These are phyloP conservation scores for Alternaria atra DNA, from an alignment of 2,329 filamentous ascomycete genomes.

Conservation along the genomic window DNA sequence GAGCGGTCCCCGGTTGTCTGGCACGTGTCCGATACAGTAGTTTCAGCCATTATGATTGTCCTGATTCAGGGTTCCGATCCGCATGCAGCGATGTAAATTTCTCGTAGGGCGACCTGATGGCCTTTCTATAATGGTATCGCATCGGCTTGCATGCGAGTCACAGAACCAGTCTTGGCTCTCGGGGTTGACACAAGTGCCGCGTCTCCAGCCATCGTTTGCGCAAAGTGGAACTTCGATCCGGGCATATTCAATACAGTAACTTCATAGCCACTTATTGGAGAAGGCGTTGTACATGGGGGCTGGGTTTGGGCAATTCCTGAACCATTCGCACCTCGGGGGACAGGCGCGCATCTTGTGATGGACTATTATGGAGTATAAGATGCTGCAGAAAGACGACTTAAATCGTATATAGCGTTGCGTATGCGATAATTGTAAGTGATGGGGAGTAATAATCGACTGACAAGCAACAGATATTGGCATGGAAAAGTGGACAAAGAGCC, in stretches of 20 bases:
- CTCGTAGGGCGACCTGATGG: neutral
- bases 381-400: neutral
- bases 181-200: conserved; percentile 3
- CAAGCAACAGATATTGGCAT: neutral
- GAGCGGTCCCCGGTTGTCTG: neutral
- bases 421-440: neutral
- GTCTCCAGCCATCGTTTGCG: neutral
- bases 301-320: neutral
- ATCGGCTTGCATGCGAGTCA: conserved; percentile 3
- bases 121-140: neutral
- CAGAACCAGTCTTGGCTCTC: conserved; percentile 8
- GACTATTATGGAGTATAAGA: neutral
- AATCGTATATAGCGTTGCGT: neutral
- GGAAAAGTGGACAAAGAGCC: neutral
- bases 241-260: conserved; percentile 4
- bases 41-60: neutral
- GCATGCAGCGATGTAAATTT: conserved; percentile 1
- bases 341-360: neutral
- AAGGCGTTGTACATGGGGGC: conserved; percentile 6
- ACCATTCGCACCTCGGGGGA: conserved; percentile 1
- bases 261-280: conserved; percentile 8
- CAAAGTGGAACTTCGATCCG: neutral
- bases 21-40: neutral
- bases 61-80: neutral
- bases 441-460: neutral